Evolutionary conservation across 192 early-diverging fungal genomes (phyloP), one percentile per base, ranked within the genome.

Genomic region (Coemansia sp.): DNA sequence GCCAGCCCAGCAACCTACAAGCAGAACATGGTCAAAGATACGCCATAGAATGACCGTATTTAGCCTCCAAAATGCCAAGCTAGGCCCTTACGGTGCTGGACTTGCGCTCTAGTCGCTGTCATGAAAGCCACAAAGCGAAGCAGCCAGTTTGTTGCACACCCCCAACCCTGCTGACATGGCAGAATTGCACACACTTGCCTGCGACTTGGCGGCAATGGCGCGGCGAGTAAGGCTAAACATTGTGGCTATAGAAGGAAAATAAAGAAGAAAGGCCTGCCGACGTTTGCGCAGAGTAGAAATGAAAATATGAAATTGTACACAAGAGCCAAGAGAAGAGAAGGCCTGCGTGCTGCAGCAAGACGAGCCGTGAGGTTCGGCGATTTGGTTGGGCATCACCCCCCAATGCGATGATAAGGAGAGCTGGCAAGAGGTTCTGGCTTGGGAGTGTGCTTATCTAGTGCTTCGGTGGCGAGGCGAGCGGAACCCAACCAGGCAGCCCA

Each of bases 191-290:
- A 11, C 10, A 48, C 34, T 50, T 70, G 59, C 68, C 68, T 70
- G 60, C n/a, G 60, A 37, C 17, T 33, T 43, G 33, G 56, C 32
- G 30, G 56, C 48, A 23, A 47, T 14, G 4, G 64, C 51, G n/a
- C 70, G 63, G 23, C 70, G 70, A 39, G 63, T 51, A 41, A 66
- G 50, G 37, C 39, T 73, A 30, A 73, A 66, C 70, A 73, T 73
- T 22, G 35, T 65, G 35, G 35, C 35, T 13, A 11, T 37, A 13
- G 4, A 3, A 17, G 23, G 14, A 45, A 45, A 14, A 35, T 2
- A 35, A 35, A 6, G 5, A 19, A 40, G 39, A 22, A 40, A 8
- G 8, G 19, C 18, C 8, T 22, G 10, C n/a, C n/a, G n/a, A n/a
- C n/a, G 22, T 40, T 19, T 8, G 6, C 19, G 6, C 2, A 40